Evolutionary conservation across 192 early-diverging fungal genomes (phyloP).

Genomic region (Umbelopsis sp.): DNA sequence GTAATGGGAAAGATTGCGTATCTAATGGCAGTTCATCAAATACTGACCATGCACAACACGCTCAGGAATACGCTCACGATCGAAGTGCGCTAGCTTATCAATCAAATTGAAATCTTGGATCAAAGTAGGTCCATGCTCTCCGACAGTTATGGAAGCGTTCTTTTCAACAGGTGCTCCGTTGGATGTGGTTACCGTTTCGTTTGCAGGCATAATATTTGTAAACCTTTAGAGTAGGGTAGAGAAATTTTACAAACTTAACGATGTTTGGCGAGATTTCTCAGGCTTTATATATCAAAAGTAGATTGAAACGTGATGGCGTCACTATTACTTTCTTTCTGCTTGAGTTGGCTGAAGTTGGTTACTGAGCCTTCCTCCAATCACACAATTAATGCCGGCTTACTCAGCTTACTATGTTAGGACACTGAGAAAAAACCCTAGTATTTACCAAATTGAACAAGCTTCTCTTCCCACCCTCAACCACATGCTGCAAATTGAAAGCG

Average conservation of each 20-base stretch:
- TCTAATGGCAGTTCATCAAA: neutral
- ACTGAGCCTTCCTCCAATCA: neutral
- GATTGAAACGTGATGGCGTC: neutral
- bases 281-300: neutral
- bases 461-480: neutral
- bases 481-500: neutral
- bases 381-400: neutral
- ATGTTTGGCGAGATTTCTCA: neutral
- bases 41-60: constrained; percentile 71
- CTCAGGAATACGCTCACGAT: constrained; percentile 85
- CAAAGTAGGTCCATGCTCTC: constrained; percentile 56
- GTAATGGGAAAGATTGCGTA: neutral
- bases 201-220: neutral
- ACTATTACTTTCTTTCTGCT: neutral
- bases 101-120: constrained; percentile 71
- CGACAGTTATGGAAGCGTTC: constrained; percentile 66
- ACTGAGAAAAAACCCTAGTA: neutral
- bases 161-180: constrained; percentile 66
- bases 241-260: neutral
- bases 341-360: neutral
- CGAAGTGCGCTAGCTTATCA: constrained; percentile 81
- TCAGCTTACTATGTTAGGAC: constrained; percentile 2
- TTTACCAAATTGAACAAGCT: neutral
- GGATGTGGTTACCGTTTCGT: constrained; percentile 42
- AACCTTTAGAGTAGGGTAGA: neutral